These are phyloP conservation scores for Gossypium ekmanianum DNA, from an alignment of 345 rosid species.

Conservation along the genomic window DNA sequence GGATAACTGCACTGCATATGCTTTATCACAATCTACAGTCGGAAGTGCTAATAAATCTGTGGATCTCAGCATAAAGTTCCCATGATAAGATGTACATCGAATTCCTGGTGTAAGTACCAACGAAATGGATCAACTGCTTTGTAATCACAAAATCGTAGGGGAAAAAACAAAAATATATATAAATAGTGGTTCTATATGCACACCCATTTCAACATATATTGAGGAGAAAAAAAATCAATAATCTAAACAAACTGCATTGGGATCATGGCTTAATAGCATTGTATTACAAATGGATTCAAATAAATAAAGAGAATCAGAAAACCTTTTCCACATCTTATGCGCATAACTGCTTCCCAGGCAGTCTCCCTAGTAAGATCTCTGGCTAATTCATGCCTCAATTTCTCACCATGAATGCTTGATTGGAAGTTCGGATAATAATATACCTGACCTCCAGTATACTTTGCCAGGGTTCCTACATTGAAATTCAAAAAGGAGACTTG, in stretches of 20 bases:
- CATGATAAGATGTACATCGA: slow-evolving; percentile 88
- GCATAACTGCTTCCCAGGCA: slow-evolving; percentile 99
- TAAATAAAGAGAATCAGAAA: slow-evolving; percentile 10
- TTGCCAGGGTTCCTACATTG: slow-evolving; percentile 75
- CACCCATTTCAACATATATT: not conserved
- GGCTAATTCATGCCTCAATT: slow-evolving; percentile 76
- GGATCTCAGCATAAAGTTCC: slow-evolving; percentile 96
- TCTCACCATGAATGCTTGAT: slow-evolving; percentile 67
- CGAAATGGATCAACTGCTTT: slow-evolving; percentile 19
- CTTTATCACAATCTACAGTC: slow-evolving; percentile 98
- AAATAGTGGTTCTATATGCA: not conserved
- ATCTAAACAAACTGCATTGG: not conserved
- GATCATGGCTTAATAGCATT: slow-evolving; percentile 17
- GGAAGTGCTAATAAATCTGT: slow-evolving; percentile 96
- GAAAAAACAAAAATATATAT: not conserved
- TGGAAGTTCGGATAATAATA: slow-evolving; percentile 90
- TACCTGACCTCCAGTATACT: slow-evolving; percentile 97
- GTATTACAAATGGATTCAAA: slow-evolving; percentile 16
- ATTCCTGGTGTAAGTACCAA: slow-evolving; percentile 52
- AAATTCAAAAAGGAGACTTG: not conserved
- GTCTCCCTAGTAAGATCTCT: slow-evolving; percentile 99
- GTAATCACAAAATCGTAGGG: not conserved
- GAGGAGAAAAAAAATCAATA: not conserved
- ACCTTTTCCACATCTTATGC: slow-evolving; percentile 99
- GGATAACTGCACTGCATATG: slow-evolving; percentile 87